Evolutionary conservation across 345 rosid species (phyloP).

Genomic region (Salix brachista): DNA sequence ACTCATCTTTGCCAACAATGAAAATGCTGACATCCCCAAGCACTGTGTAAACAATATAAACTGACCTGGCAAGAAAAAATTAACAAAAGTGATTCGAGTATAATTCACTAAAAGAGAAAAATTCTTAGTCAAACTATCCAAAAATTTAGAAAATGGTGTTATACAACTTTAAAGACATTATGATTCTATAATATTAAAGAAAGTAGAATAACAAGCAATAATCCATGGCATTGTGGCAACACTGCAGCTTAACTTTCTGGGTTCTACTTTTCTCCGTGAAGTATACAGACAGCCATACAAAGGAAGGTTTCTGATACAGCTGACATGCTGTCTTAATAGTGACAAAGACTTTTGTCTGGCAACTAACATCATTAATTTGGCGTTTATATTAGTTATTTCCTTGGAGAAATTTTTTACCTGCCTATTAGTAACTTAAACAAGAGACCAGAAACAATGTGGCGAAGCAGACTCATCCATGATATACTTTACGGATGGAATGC

Average conservation of each 20-base stretch:
- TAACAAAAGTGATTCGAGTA: background rate
- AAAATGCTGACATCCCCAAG: slow-evolving; percentile 91
- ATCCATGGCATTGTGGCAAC: background rate
- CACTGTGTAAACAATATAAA: slow-evolving; percentile 83
- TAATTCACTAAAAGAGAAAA: background rate
- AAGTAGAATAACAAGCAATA: background rate
- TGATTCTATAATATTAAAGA: no score
- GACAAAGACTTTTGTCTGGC: background rate
- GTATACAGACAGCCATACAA: background rate
- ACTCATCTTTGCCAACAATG: slow-evolving; percentile 91
- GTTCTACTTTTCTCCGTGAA: background rate
- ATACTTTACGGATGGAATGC: background rate
- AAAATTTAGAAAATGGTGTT: background rate
- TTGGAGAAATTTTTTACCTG: background rate
- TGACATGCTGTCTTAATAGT: background rate
- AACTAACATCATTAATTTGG: background rate
- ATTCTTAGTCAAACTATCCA: background rate
- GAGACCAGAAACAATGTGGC: background rate
- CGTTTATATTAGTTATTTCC: background rate
- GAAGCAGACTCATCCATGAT: background rate
- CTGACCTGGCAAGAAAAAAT: slow-evolving; percentile 54
- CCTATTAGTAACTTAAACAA: background rate
- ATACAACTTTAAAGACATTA: background rate
- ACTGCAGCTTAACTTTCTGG: background rate
- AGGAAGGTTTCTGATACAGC: background rate